Conservation (phyloP, 2,329 filamentous ascomycete species). For the Fusarium sp. region DNA sequence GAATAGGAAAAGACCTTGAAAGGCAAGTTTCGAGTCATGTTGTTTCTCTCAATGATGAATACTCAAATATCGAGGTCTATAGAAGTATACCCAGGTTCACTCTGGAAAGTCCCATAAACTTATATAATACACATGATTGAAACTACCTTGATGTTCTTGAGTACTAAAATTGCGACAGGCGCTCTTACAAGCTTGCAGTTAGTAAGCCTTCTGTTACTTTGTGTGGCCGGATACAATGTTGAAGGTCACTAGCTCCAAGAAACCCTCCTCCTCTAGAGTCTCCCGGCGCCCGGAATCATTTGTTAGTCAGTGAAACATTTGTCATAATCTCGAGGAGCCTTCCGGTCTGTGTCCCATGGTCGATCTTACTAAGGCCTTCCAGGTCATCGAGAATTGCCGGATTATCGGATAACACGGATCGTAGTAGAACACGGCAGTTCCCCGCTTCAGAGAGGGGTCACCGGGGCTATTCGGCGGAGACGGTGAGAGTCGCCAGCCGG, state of each 20-base stretch:
- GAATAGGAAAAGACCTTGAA: neutral
- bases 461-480: neutral
- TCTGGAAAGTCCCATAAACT: neutral
- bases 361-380: neutral
- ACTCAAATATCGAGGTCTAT: too few relatives aligned
- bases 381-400: neutral
- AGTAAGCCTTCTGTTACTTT: too few relatives aligned
- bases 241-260: too few relatives aligned
- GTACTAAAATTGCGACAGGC: neutral
- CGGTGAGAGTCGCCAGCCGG: neutral
- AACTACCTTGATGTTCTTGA: fast-evolving
- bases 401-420: neutral
- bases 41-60: neutral
- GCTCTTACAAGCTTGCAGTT: too few relatives aligned
- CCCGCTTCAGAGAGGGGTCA: neutral
- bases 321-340: neutral
- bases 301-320: neutral
- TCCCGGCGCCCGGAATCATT: neutral
- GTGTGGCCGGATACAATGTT: neutral
- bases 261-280: neutral
- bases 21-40: neutral
- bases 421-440: neutral
- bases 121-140: neutral
- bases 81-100: fast-evolving
- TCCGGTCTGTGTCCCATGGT: fast-evolving